Conservation (phyloP, 2,329 filamentous ascomycete genomes). For the Scedosporium dehoogii region DNA sequence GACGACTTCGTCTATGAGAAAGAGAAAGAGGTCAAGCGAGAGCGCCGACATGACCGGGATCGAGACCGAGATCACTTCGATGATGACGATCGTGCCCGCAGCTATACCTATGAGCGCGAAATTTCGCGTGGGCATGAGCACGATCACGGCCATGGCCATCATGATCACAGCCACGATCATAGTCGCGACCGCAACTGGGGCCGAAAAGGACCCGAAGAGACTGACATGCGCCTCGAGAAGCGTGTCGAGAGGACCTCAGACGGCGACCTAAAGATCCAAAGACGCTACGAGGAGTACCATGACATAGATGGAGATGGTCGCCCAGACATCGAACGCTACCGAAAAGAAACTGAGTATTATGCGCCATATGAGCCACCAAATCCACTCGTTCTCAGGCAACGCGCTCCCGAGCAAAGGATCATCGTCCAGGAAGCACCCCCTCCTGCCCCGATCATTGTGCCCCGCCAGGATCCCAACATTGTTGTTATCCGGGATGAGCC, state of each 20-base stretch:
- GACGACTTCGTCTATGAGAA: background rate
- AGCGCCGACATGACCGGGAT: conserved; percentile 14
- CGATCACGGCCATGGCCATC: conserved; percentile 10
- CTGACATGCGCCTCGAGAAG: conserved; percentile 32
- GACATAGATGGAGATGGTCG: conserved; percentile 27
- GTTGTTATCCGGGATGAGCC: conserved; percentile 33
- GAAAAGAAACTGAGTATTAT: conserved; percentile 54
- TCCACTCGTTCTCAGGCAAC: conserved; percentile 48
- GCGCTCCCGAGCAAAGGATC: conserved; percentile 47
- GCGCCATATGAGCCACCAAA: conserved; percentile 38
- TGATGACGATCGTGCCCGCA: conserved; percentile 6
- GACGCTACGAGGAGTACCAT: conserved; percentile 33
- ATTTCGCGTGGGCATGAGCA: conserved; percentile 11
- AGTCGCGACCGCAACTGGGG: conserved; percentile 36
- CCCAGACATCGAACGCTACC: conserved; percentile 40
- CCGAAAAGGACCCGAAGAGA: conserved; percentile 23
- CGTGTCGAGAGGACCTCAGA: conserved; percentile 32
- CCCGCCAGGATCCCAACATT: conserved; percentile 32
- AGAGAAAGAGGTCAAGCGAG: conserved; percentile 2
- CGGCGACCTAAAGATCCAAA: conserved; percentile 44
- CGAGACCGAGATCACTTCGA: conserved; percentile 21
- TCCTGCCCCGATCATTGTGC: conserved; percentile 40
- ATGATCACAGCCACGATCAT: conserved; percentile 14
- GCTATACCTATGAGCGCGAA: conserved; percentile 4
- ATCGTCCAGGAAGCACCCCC: conserved; percentile 48